Base-by-base conservation (phyloP, 495 filamentous ascomycete genomes). In the Physcia stellaris region DNA sequence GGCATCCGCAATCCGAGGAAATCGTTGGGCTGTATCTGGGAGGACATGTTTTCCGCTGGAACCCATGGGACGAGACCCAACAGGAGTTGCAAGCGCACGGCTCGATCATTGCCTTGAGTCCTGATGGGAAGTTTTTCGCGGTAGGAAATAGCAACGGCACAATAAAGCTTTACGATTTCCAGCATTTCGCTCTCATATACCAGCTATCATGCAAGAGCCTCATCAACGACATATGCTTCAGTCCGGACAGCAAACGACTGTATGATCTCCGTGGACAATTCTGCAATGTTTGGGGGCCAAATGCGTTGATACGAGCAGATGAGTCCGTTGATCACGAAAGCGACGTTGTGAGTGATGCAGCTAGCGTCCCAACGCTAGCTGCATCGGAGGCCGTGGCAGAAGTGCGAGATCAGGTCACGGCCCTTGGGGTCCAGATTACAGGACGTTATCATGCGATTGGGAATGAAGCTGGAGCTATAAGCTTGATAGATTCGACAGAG, bases 31-130 rank as follows among this genome's bases (percentile, higher is more conserved):
- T 57, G 2, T 57, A 56, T 26, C 37, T 17, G 34, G 54, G 43
- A n/a, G 43, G 41, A 9, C 23, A 15, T 30, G 32, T 57, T 9
- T 57, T 58, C 42, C 53, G 55, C 31, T 58, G 55, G 55, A 23
- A 43, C 33, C 49, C 49, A 3, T 20, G 30, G 4, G 23, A 30
- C 13, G 35, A 45, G 13, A 27, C 30, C 22, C 16, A 40, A 19
- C 35, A 50, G 18, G 48, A 54, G 21, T 9, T 34, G 3, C 16
- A 21, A 2, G 44, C 41, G 11, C 45, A 44, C 16, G 53, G 42
- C 13, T 40, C 46, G 12, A 42, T 29, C 19, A 24, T 57, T 19
- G 41, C 49, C 1, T 39, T 53, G 10, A 58, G 55, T 39, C 39
- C 45, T 1, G 47, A 54, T 27, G 55, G 55, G 7, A 46, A 13